Evolutionary conservation across 2,329 filamentous ascomycete species (phyloP).

Genomic region (Macrophomina pseudophaseolina): DNA sequence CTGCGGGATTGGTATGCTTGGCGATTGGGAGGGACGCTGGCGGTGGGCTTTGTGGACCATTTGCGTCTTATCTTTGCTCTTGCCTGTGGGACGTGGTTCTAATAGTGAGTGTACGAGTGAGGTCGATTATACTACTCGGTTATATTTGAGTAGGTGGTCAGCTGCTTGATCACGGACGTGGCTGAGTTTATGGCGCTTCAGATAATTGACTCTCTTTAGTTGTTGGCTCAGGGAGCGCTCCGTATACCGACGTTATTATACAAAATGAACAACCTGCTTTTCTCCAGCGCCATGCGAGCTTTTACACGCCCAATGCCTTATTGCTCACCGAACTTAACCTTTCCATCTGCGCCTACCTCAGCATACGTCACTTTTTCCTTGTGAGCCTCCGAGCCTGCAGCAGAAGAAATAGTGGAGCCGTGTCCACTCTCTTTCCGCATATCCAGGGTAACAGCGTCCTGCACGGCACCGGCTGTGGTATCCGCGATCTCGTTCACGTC

Average conservation of each 20-base stretch:
- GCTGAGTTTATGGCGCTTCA: no score
- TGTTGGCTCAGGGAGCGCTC: no score
- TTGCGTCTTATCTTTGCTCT: no score
- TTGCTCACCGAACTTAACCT: slow-evolving; percentile 26
- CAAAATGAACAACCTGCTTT: background rate
- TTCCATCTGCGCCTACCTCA: slow-evolving; percentile 25
- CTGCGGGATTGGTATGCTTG: no score
- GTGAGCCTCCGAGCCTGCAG: background rate
- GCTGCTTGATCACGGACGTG: no score
- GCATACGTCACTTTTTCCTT: slow-evolving; percentile 24
- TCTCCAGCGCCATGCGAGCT: slow-evolving; percentile 10
- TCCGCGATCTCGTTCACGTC: slow-evolving; percentile 93
- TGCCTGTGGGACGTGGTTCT: no score
- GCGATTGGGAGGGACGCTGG: no score
- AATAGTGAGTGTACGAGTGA: no score
- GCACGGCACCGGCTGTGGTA: slow-evolving; percentile 72
- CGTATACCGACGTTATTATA: background rate
- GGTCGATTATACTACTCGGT: no score
- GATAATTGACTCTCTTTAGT: no score
- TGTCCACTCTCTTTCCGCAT: slow-evolving; percentile 34
- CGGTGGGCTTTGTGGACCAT: no score
- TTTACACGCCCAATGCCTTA: background rate
- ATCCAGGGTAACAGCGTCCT: slow-evolving; percentile 60
- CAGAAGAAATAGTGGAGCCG: slow-evolving; percentile 27
- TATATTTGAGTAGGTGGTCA: no score